A percentile compares a stretch with the other conserved stretches of the same genome.
Evolutionary conservation across 140 eudicot species (phyloP).

Genomic region (Flaveria floridana): DNA sequence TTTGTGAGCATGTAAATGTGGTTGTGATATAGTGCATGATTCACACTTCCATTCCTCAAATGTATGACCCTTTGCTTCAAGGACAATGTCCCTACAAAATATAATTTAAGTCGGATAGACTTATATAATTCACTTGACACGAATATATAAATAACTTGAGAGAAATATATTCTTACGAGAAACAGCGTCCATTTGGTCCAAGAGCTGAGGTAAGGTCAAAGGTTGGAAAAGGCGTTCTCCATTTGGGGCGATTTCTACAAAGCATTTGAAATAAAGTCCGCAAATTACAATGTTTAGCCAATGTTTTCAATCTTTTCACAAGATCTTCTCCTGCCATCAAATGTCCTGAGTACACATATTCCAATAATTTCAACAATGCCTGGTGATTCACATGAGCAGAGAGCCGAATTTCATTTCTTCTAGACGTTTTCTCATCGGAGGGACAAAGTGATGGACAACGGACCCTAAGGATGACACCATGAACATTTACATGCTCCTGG

Average conservation of each 20-base stretch:
- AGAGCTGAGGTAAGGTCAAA: conserved; percentile 68
- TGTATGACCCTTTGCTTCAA: conserved; percentile 56
- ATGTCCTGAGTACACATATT: conserved; percentile 70
- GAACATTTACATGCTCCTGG: conserved; percentile 55
- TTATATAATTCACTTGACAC: conserved; percentile 11
- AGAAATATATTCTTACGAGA: conserved; percentile 54
- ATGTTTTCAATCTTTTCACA: conserved; percentile 57
- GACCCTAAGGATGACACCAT: conserved; percentile 55
- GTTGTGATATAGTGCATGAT: conserved; percentile 47
- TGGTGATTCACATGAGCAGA: conserved; percentile 67
- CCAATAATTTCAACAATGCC: conserved; percentile 62
- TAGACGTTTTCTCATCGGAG: conserved; percentile 26
- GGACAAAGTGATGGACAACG: conserved; percentile 78
- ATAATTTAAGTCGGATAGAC: background rate
- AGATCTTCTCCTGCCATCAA: conserved; percentile 54
- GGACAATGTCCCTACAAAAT: conserved; percentile 58
- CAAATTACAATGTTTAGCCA: conserved; percentile 74
- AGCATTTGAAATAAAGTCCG: conserved; percentile 56
- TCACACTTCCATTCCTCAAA: conserved; percentile 51
- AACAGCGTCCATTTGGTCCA: conserved; percentile 54
- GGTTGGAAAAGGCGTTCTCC: conserved; percentile 63
- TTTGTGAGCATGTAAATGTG: conserved; percentile 81
- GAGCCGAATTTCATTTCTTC: conserved; percentile 47
- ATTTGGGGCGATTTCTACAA: conserved; percentile 51
- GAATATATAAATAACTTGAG: background rate